Conservation (phyloP, 805 yeast genomes). For the Pichia nanzhaoensis region DNA sequence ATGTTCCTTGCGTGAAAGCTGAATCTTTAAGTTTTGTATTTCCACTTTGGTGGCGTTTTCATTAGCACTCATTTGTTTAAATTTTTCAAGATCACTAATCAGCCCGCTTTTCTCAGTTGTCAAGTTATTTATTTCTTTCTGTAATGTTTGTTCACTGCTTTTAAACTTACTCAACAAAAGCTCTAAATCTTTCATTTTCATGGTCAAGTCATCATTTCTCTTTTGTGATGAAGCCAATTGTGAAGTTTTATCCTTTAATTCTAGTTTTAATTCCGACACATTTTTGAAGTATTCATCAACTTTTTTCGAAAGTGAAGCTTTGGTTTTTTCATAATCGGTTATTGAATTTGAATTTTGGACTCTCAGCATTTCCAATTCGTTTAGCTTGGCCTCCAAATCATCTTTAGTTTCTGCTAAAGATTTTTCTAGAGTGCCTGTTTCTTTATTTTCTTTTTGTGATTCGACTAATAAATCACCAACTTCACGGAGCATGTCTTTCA, state of each 20-base stretch:
- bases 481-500: constrained; percentile 68
- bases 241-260: constrained; percentile 14
- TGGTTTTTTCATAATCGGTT: constrained; percentile 30
- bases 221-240: constrained; percentile 18
- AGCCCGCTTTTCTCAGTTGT: constrained; percentile 32
- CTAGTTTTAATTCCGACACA: constrained; percentile 16
- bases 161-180: constrained; percentile 14
- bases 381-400: constrained; percentile 9
- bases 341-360: constrained; percentile 32
- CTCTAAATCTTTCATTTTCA: constrained; percentile 4
- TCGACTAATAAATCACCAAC: constrained; percentile 77
- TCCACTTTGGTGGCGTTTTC: constrained; percentile 45
- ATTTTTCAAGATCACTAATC: constrained; percentile 29
- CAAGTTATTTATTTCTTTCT: constrained; percentile 25
- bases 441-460: constrained; percentile 37
- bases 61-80: constrained; percentile 32
- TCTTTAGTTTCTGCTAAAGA: constrained; percentile 3
- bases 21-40: constrained; percentile 38
- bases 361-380: constrained; percentile 28
- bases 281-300: constrained; percentile 15
- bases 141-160: constrained; percentile 29
- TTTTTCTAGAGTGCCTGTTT: constrained; percentile 2
- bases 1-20: constrained; percentile 40
- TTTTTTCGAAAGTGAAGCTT: constrained; percentile 22
- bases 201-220: constrained; percentile 13